A percentile compares a stretch with the other conserved stretches of the same genome.
Evolutionary conservation across 805 yeast genomes (phyloP).

Genomic region (Wickerhamiella spandovensis): DNA sequence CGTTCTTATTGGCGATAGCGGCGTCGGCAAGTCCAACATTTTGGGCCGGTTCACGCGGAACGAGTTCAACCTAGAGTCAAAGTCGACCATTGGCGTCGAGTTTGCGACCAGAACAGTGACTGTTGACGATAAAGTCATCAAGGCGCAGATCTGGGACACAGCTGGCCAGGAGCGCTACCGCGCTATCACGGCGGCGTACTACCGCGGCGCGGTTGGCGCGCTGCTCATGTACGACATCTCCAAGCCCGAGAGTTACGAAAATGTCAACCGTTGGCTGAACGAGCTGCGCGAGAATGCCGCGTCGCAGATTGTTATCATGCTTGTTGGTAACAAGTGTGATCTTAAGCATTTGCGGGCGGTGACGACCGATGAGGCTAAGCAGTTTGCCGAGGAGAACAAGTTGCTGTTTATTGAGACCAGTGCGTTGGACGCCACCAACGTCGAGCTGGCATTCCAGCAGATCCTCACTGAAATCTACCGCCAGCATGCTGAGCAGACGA

Average conservation of each 20-base stretch:
- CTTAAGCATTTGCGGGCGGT: slow-evolving; percentile 88
- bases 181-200: slow-evolving; percentile 94
- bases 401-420: slow-evolving; percentile 91
- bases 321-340: slow-evolving; percentile 95
- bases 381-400: slow-evolving; percentile 70
- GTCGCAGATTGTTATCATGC: slow-evolving; percentile 88
- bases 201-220: slow-evolving; percentile 97
- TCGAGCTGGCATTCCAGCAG: slow-evolving; percentile 87
- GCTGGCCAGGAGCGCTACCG: slow-evolving; percentile 99
- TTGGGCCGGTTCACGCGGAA: slow-evolving; percentile 88
- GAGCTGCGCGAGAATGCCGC: slow-evolving; percentile 96
- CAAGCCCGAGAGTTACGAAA: slow-evolving; percentile 84
- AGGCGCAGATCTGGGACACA: slow-evolving; percentile 98
- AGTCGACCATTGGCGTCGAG: slow-evolving; percentile 95
- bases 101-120: slow-evolving; percentile 93
- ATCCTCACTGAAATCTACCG: slow-evolving; percentile 86
- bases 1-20: slow-evolving; percentile 92
- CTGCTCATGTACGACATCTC: slow-evolving; percentile 90
- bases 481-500: slow-evolving; percentile 81
- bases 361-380: slow-evolving; percentile 94
- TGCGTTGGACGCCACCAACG: slow-evolving; percentile 88
- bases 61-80: slow-evolving; percentile 87
- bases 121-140: slow-evolving; percentile 89
- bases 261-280: slow-evolving; percentile 80
- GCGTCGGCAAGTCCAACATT: slow-evolving; percentile 92